These are phyloP conservation scores for Terana coerulea DNA, from an alignment of 768 basidiomycete species.

Conservation along the genomic window DNA sequence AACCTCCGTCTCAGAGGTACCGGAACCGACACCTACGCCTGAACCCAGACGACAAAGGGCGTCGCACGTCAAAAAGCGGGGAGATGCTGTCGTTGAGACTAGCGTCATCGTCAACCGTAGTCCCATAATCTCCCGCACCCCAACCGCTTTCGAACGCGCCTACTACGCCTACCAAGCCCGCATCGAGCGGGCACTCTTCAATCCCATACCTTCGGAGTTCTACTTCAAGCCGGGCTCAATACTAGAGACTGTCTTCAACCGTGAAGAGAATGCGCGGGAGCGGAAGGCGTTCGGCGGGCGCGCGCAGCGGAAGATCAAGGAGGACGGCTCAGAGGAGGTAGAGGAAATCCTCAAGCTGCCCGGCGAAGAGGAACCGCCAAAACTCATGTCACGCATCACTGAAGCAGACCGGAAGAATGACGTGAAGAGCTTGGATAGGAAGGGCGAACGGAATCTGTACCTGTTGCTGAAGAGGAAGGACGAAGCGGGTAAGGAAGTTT, in stretches of 20 bases:
- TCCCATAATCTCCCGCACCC: conserved; percentile 69
- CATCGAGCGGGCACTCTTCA: conserved; percentile 79
- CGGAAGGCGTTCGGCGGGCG: conserved; percentile 65
- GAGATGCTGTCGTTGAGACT: conserved; percentile 42
- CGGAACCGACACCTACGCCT: conserved; percentile 8
- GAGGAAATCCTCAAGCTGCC: conserved; percentile 16
- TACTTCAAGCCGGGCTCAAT: conserved; percentile 93
- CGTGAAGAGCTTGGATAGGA: conserved; percentile 73
- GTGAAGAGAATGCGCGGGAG: conserved; percentile 74
- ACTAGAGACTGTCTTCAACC: conserved; percentile 74
- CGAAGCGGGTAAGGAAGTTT: conserved; percentile 45
- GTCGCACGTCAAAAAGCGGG: conserved; percentile 24
- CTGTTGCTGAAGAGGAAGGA: conserved; percentile 62
- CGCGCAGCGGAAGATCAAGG: conserved; percentile 1
- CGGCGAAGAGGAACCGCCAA: conserved; percentile 54
- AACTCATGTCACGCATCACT: conserved; percentile 56
- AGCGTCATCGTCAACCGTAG: conserved; percentile 77
- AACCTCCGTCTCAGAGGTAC: not conserved
- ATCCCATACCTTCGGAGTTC: conserved; percentile 85
- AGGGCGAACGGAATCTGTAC: conserved; percentile 84
- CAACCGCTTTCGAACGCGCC: conserved; percentile 70
- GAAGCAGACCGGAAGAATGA: conserved; percentile 59
- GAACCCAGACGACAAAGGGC: not conserved
- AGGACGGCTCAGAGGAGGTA: conserved; percentile 12
- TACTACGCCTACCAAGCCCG: conserved; percentile 83